phyloP scores from a whole-genome alignment of 257 asterid genomes.

The Solanum chiquidenum region DNA sequence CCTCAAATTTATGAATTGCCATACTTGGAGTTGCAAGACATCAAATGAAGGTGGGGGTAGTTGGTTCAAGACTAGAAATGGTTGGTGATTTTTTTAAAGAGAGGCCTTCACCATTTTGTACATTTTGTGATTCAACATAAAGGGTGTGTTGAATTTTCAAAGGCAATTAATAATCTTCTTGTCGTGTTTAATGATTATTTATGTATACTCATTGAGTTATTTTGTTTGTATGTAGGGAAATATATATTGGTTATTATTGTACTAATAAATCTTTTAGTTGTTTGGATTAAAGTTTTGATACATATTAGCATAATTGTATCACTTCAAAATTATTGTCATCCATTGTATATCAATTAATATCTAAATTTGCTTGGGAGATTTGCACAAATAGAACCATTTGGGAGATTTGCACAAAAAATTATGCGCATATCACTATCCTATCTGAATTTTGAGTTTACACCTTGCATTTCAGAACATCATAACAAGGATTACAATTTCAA shows the following conservation, averaged over 20 bases:
- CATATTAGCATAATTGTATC: background rate
- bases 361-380: background rate
- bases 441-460: too few species aligned
- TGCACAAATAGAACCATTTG: too few species aligned
- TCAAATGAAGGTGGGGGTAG: background rate
- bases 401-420: too few species aligned
- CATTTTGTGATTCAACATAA: background rate
- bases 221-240: background rate
- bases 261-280: background rate
- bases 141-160: background rate
- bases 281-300: background rate
- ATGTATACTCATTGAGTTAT: background rate
- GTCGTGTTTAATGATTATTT: background rate
- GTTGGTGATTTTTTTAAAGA: background rate
- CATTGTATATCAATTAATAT: background rate
- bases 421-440: too few species aligned
- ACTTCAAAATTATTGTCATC: background rate
- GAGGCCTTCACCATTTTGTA: background rate
- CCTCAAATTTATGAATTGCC: background rate
- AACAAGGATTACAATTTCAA: too few species aligned
- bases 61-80: background rate
- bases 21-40: background rate
- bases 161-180: background rate
- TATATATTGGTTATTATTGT: background rate
- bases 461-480: too few species aligned